Evolutionary conservation across 2,329 filamentous ascomycete species (phyloP), one percentile per base, ranked within the genome.

Genomic region (Clonostachys byssicola): DNA sequence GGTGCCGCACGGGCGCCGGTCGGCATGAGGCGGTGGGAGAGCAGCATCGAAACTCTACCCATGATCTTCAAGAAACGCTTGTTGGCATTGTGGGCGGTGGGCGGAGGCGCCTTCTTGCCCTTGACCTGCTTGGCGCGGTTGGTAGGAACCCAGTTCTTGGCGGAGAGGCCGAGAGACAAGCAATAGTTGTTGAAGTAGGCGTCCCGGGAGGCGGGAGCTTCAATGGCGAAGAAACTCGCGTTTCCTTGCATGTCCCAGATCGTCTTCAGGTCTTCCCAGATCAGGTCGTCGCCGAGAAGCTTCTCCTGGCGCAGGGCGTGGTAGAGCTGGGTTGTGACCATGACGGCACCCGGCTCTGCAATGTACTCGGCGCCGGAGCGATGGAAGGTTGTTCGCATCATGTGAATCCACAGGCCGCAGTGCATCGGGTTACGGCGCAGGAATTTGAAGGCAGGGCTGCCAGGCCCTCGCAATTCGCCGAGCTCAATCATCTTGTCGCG

Each of bases 101-200:
- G 20, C 6, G 20, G 5, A 23, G 20, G 20, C 20, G 20, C 20
- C 20, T 23, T 23, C 20, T 23, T 23, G 20, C 20, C 20, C 20
- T 23, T 50, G 6, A 51, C 38, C 18, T 47, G 47, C 8, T 30
- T 12, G 12, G 42, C 44, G 13, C 47, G 47, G 17, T 52, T 56
- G 39, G 36, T 50, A 0, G 54, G 34, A 2, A 51, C 48, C 48
- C 44, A 58, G 34, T 60, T 54, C 4, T 49, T 52, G 12, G 46
- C 47, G 0, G 56, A 60, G 0, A 51, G 12, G 10, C 58, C 55
- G 2, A 49, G 42, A 12, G 49, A 52, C 6, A 60, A 51, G 17
- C 42, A 45, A 39, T 53, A 57, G 47, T 57, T 60, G 5, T 39
- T 58, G 34, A 46, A 60, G 40, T 57, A 59, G 3, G 40, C 52